These are phyloP conservation scores for Zygotorulaspora sp. DNA, from an alignment of 805 yeast genomes.

Conservation along the genomic window DNA sequence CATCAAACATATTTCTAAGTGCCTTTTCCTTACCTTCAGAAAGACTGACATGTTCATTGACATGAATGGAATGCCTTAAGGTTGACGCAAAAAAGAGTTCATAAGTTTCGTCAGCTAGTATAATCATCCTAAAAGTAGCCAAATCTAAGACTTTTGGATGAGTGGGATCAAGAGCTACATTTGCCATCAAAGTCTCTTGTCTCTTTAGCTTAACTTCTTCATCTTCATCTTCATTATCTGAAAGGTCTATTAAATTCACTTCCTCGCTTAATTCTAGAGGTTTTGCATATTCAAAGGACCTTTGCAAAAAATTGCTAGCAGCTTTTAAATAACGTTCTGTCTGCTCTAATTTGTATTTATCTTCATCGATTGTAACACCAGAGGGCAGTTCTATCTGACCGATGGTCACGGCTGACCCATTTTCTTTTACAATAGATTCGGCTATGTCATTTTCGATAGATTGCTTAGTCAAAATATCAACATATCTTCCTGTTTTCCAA, in stretches of 20 bases:
- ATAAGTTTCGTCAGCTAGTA: slow-evolving; percentile 88
- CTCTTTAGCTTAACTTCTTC: slow-evolving; percentile 27
- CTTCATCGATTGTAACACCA: slow-evolving; percentile 59
- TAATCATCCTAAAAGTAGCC: slow-evolving; percentile 91
- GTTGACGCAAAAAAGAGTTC: slow-evolving; percentile 77
- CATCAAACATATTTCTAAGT: slow-evolving; percentile 83
- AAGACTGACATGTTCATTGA: slow-evolving; percentile 48
- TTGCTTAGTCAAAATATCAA: slow-evolving; percentile 60
- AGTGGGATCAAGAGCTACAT: slow-evolving; percentile 77
- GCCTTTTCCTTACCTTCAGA: slow-evolving; percentile 48
- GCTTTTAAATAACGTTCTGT: slow-evolving; percentile 80
- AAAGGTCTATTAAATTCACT: slow-evolving; percentile 40
- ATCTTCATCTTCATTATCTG: slow-evolving; percentile 36
- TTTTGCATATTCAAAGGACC: slow-evolving; percentile 87
- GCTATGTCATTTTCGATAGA: slow-evolving; percentile 66
- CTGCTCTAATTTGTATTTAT: slow-evolving; percentile 57
- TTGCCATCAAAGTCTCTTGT: slow-evolving; percentile 47
- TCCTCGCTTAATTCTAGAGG: slow-evolving; percentile 49
- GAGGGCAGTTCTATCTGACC: slow-evolving; percentile 50
- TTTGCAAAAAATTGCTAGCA: slow-evolving; percentile 77
- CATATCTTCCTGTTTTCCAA: slow-evolving; percentile 66
- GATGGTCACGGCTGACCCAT: slow-evolving; percentile 29
- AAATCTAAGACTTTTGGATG: slow-evolving; percentile 69
- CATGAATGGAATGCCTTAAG: slow-evolving; percentile 61
- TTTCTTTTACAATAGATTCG: slow-evolving; percentile 46